Conservation (phyloP, 768 basidiomycete genomes). For the Suillus subluteus region DNA sequence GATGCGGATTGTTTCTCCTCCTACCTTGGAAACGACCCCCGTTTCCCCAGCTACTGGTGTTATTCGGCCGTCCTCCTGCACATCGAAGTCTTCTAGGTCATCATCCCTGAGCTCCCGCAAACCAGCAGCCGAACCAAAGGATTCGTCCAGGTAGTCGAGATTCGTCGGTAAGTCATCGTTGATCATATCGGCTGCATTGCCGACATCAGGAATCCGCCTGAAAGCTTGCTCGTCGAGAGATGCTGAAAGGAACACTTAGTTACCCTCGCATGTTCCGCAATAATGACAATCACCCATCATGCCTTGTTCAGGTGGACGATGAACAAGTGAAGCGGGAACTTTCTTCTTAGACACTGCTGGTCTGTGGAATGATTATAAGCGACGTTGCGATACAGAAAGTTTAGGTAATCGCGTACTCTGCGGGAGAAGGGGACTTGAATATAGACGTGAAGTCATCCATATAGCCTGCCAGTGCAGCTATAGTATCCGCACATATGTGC, state of each 20-base stretch:
- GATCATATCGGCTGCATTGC: conserved; percentile 85
- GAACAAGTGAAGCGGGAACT: conserved; percentile 5
- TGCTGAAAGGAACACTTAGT: conserved; percentile 40
- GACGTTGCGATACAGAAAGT: neutral
- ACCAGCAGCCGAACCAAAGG: conserved; percentile 79
- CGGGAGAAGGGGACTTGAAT: conserved; percentile 38
- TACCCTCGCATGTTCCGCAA: neutral
- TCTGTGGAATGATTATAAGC: neutral
- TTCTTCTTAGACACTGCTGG: conserved; percentile 14
- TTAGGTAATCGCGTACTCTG: conserved; percentile 24
- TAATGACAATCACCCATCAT: conserved; percentile 32
- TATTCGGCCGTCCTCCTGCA: conserved; percentile 21
- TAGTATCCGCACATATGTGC: conserved; percentile 81
- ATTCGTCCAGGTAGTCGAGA: conserved; percentile 82
- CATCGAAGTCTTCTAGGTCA: conserved; percentile 69
- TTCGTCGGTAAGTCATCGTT: conserved; percentile 91
- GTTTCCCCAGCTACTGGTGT: conserved; percentile 33
- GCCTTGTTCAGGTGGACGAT: conserved; percentile 14
- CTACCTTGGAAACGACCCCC: conserved; percentile 60
- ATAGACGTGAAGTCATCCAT: conserved; percentile 52
- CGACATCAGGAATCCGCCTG: conserved; percentile 71
- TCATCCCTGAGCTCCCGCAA: conserved; percentile 73
- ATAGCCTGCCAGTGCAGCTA: conserved; percentile 60
- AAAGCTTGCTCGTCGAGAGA: conserved; percentile 88
- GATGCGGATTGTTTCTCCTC: conserved; percentile 87